phyloP scores from a whole-genome alignment of 2,329 filamentous ascomycete species.

The Drechslerella coelobrocha region DNA sequence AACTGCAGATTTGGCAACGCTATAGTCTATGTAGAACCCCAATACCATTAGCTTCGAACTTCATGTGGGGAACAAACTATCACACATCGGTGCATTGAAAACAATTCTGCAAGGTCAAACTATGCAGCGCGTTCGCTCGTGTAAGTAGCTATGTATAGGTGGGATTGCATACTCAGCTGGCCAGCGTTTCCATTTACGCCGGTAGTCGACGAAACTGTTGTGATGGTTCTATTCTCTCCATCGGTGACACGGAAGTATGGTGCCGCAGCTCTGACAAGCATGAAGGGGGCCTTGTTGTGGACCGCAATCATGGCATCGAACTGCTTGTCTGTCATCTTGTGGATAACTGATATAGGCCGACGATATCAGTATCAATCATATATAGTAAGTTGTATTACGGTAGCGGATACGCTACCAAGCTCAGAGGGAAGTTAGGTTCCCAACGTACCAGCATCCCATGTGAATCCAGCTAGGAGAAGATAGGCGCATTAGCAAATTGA shows the following conservation, averaged over 20 bases:
- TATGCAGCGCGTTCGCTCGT: too few relatives aligned
- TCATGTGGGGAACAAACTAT: slow-evolving; percentile 9
- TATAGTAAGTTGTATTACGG: neutral
- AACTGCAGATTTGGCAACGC: slow-evolving; percentile 82
- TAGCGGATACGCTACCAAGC: slow-evolving; percentile 10
- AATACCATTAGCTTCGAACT: slow-evolving; percentile 8
- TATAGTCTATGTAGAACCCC: slow-evolving; percentile 83
- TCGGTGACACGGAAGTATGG: slow-evolving; percentile 89
- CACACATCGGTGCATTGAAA: too few relatives aligned
- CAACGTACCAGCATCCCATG: slow-evolving; percentile 77
- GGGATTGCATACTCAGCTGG: slow-evolving; percentile 28
- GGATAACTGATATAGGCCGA: slow-evolving; percentile 35
- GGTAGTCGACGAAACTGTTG: slow-evolving; percentile 83
- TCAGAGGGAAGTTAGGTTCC: slow-evolving; percentile 65
- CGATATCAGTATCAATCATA: slow-evolving; percentile 1
- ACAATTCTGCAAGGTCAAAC: too few relatives aligned
- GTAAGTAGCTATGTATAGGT: neutral
- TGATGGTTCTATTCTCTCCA: slow-evolving; percentile 75
- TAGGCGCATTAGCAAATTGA: neutral
- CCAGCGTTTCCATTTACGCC: slow-evolving; percentile 81
- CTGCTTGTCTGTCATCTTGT: slow-evolving; percentile 81
- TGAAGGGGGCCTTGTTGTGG: slow-evolving; percentile 85
- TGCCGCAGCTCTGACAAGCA: slow-evolving; percentile 77
- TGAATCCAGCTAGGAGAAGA: slow-evolving; percentile 61
- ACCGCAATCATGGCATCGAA: slow-evolving; percentile 87